Conservation (phyloP, 2,329 filamentous ascomycete genomes). For the Ceratocystis variospora region DNA sequence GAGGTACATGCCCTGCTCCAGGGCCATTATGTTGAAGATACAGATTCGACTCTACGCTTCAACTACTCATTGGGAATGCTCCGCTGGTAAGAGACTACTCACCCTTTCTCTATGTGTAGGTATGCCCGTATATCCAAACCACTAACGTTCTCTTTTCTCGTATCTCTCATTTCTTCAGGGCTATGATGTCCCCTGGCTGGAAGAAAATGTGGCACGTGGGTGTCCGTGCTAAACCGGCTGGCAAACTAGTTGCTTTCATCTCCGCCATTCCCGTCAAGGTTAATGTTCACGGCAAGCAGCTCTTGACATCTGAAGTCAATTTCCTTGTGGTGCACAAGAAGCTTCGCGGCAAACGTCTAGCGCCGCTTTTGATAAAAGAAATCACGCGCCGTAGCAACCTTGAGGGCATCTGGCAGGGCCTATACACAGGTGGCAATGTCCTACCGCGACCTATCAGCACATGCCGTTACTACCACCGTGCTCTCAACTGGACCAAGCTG, state of each 20-base stretch:
- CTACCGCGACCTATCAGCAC: constrained; percentile 85
- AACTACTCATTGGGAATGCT: constrained; percentile 84
- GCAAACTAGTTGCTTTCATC: constrained; percentile 88
- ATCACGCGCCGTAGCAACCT: constrained; percentile 86
- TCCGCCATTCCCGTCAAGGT: constrained; percentile 80
- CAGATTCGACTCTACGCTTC: constrained; percentile 94
- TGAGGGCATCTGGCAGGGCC: constrained; percentile 77
- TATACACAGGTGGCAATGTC: constrained; percentile 87
- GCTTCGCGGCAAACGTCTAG: constrained; percentile 78
- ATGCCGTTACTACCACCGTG: constrained; percentile 88
- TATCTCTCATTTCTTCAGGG: constrained; percentile 34
- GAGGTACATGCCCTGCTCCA: constrained; percentile 87
- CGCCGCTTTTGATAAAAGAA: constrained; percentile 93
- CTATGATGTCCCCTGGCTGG: constrained; percentile 89
- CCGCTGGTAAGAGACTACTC: constrained; percentile 51
- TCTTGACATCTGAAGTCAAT: constrained; percentile 86
- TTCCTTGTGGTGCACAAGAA: constrained; percentile 98
- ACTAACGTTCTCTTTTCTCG: too few species aligned
- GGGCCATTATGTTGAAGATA: constrained; percentile 93
- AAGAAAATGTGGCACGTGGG: constrained; percentile 89
- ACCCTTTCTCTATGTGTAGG: too few species aligned
- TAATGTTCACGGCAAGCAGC: constrained; percentile 58
- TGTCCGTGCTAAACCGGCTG: constrained; percentile 68
- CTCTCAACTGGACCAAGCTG: constrained; percentile 90
- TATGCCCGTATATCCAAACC: too few species aligned